Percentiles rank a stretch among this genome's conserved stretches.
phyloP scores from a whole-genome alignment of 148 eudicot genomes.

The Beta vulgaris region DNA sequence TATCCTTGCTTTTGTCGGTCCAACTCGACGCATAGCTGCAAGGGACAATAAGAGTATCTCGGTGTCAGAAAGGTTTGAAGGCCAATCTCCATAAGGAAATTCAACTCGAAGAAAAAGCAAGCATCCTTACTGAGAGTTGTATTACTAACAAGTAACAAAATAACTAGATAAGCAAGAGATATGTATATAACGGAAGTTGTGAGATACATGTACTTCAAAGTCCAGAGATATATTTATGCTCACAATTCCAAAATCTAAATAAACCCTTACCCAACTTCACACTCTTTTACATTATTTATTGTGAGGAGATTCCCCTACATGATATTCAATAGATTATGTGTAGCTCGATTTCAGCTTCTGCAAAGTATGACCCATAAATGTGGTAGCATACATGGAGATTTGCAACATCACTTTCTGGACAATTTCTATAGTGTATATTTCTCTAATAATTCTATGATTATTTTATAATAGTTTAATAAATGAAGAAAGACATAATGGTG shows the following conservation, averaged over 20 bases:
- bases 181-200: background rate
- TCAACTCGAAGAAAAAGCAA: background rate
- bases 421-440: background rate
- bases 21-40: conserved; percentile 84
- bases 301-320: no score
- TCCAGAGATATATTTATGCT: background rate
- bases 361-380: background rate
- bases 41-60: conserved; percentile 6
- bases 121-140: background rate
- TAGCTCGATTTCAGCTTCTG: background rate
- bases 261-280: background rate
- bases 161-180: background rate
- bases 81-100: background rate
- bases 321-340: background rate
- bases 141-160: no score
- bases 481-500: no score
- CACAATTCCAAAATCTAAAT: background rate
- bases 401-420: no score
- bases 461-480: no score
- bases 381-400: background rate
- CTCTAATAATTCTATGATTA: no score
- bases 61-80: background rate
- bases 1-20: conserved; percentile 84
- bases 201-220: background rate
- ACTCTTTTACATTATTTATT: background rate